Percentiles rank a stretch among this genome's conserved stretches.
These are phyloP conservation scores for Lentinula guzmanii DNA, from an alignment of 768 basidiomycete species.

Conservation along the genomic window DNA sequence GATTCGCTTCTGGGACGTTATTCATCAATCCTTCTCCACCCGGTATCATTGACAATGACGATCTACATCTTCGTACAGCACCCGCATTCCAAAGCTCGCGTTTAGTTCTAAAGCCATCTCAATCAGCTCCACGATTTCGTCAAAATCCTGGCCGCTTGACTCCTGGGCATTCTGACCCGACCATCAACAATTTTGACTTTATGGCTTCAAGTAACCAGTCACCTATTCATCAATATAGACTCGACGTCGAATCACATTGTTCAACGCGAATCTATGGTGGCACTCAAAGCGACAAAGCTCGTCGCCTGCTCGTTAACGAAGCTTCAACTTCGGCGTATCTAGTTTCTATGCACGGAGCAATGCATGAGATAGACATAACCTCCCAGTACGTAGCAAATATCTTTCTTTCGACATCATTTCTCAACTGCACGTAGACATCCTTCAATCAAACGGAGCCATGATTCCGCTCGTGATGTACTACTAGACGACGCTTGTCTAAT, in stretches of 20 bases:
- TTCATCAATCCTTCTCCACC: not conserved
- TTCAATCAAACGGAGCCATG: not conserved
- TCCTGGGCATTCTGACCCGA: not conserved
- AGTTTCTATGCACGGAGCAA: constrained; percentile 33
- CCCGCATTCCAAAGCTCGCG: not conserved
- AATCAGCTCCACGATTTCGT: not conserved
- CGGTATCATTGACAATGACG: not conserved
- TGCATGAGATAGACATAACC: constrained; percentile 15
- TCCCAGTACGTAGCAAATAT: not conserved
- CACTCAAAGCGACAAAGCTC: constrained; percentile 29
- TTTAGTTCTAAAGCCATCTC: not conserved
- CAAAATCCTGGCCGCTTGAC: not conserved
- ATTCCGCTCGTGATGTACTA: not conserved
- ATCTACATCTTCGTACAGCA: not conserved
- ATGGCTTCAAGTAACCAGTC: too few relatives aligned
- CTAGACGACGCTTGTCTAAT: not conserved
- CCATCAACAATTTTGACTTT: too few relatives aligned
- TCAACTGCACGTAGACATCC: not conserved
- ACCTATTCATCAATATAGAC: too few relatives aligned
- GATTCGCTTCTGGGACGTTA: not conserved
- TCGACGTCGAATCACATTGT: not conserved
- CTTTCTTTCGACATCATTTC: not conserved
- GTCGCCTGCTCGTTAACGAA: constrained; percentile 24
- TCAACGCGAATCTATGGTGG: constrained; percentile 12
- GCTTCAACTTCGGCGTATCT: constrained; percentile 13